Conservation (phyloP, 192 early-diverging fungal genomes). For the Linnemannia schmuckeri region DNA sequence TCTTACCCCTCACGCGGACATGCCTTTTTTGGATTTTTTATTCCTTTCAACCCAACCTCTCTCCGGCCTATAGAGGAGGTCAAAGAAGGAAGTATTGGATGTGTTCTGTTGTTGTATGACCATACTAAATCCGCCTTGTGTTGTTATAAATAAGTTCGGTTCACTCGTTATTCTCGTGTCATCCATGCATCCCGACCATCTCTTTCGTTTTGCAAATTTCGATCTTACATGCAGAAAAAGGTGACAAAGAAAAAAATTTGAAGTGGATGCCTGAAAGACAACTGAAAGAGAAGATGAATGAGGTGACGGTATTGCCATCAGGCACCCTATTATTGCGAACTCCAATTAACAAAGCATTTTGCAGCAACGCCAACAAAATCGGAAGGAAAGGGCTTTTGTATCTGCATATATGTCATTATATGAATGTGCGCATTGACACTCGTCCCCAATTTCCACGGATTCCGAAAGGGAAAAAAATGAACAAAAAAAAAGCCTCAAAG, state of each 20-base stretch:
- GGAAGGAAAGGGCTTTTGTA: neutral
- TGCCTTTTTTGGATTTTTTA: slow-evolving; percentile 2
- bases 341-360: neutral
- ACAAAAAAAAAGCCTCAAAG: neutral
- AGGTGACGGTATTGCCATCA: neutral
- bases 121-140: neutral
- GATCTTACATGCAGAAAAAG: neutral
- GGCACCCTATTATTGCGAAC: neutral
- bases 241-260: neutral
- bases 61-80: neutral
- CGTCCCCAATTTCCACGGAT: slow-evolving; percentile 2
- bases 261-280: too few relatives aligned
- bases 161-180: neutral
- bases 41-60: neutral
- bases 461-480: slow-evolving; percentile 5
- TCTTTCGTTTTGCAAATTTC: neutral
- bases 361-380: neutral
- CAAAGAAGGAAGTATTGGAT: neutral
- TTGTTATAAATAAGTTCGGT: neutral
- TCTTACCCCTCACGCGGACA: slow-evolving; percentile 19
- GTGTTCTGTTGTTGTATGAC: neutral
- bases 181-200: neutral
- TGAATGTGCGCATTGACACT: neutral
- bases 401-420: neutral
- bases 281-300: too few relatives aligned